Evolutionary conservation across 1,284 basidiomycete genomes (phyloP).

Genomic region (Schizophyllum commune): DNA sequence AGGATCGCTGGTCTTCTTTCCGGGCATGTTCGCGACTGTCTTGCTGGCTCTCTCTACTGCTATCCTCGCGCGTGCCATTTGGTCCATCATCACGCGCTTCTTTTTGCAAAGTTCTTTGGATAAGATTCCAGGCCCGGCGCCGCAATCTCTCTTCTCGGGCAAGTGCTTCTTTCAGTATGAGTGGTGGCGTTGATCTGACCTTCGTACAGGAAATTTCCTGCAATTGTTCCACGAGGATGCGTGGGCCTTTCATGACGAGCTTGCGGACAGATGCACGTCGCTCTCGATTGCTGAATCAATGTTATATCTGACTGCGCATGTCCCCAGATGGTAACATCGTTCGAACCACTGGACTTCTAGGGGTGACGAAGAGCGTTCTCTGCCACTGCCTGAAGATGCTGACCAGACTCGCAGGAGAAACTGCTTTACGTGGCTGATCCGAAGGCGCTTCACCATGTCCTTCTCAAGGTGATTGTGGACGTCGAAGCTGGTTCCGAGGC

Average conservation of each 20-base stretch:
- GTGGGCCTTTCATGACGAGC: conserved; percentile 13
- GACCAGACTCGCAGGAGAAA: conserved; percentile 19
- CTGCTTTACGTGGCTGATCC: conserved; percentile 31
- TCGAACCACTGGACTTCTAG: conserved; percentile 27
- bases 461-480: conserved; percentile 26
- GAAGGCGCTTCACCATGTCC: conserved; percentile 28
- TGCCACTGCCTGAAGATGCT: neutral
- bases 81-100: conserved; percentile 2
- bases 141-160: conserved; percentile 12
- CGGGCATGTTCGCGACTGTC: neutral
- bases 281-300: neutral
- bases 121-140: conserved; percentile 12
- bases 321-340: conserved; percentile 23
- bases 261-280: conserved; percentile 10
- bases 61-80: neutral
- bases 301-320: neutral
- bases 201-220: conserved; percentile 8
- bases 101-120: neutral
- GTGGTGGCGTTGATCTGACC: neutral
- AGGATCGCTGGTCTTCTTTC: too few species aligned
- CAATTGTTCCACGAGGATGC: conserved; percentile 11
- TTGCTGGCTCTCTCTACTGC: neutral
- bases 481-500: too few species aligned
- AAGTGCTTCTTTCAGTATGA: neutral
- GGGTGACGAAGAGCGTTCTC: conserved; percentile 18